Base-by-base conservation (phyloP, 129 eudicot species). In the Centaurea solstitialis region DNA sequence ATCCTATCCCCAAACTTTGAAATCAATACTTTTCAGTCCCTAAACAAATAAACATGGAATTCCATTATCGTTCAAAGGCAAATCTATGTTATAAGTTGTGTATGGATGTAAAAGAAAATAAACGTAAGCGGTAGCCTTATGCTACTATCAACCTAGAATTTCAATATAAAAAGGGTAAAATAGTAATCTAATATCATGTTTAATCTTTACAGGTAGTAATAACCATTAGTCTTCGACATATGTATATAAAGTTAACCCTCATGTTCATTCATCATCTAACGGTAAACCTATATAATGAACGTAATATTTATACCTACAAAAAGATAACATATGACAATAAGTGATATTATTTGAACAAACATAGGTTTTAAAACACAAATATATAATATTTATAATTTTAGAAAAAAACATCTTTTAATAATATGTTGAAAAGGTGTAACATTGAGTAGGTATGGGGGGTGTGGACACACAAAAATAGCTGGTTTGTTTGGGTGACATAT, bases 401-500 rank as follows among this genome's bases (percentile, higher is more conserved):
- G 4, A 33, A 47, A 45, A n/a, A 47, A 4, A 13, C 0, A 3
- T 17, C 17, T 13, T 0, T n/a, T 17, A n/a, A 17, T 57, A n/a
- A n/a, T 35, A 53, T 69, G 28, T 21, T 18, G n/a, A 30, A 18
- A 61, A 0, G 12, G 50, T 6, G 17, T 53, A 77, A 67, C 43
- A 65, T 62, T 66, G 65, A 80, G 78, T 80, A 80, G 84, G 79
- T 73, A 80, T 41, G 45, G 75, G 13, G 75, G 13, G 40, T 72
- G 18, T 66, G 75, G 75, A 74, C 59, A 81, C 74, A 68, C 76
- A 59, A 23, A 47, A 66, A 37, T 47, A 35, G 78, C 21, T 41
- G 70, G 69, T 67, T 80, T 39, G 72, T 82, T 40, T 82, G 80
- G 75, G 80, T 81, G 85, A 81, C 85, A 82, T 76, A 82, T 69